Conservation (phyloP, 331 rosid species). For the Quercus tomentella region DNA sequence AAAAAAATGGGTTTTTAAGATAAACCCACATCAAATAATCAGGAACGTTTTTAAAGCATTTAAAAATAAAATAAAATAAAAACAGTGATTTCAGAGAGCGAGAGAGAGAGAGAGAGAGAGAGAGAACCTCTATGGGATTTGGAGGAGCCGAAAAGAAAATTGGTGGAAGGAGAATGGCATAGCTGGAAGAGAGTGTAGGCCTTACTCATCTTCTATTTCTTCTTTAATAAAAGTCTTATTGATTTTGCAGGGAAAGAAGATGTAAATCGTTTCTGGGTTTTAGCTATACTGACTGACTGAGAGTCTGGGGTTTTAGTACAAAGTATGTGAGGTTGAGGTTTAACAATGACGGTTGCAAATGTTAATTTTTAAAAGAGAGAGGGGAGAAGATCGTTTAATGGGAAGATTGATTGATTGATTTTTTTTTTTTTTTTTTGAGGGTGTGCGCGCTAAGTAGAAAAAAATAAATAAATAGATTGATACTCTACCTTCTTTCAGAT, state of each 20-base stretch:
- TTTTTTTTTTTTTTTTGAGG: too few species aligned
- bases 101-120: neutral
- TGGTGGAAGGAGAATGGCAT: constrained; percentile 43
- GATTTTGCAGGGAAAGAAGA: neutral
- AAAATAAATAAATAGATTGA: too few species aligned
- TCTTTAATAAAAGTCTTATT: neutral
- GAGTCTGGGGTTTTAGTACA: neutral
- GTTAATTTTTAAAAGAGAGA: too few species aligned
- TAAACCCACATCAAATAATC: neutral
- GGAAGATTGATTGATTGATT: too few species aligned
- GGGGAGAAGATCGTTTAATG: too few species aligned
- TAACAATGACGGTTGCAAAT: neutral
- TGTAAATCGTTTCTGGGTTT: neutral
- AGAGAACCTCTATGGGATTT: constrained; percentile 34
- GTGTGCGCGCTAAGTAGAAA: rapidly evolving
- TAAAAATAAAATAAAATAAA: neutral
- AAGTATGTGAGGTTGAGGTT: too few species aligned
- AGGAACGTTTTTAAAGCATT: neutral
- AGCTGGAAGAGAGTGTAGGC: constrained; percentile 51
- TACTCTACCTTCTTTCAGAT: rapidly evolving
- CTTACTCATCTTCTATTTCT: constrained; percentile 31
- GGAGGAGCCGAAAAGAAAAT: constrained; percentile 23
- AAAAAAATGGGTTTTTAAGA: neutral
- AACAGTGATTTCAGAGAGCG: neutral
- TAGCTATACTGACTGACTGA: neutral